Evolutionary conservation across 2,329 filamentous ascomycete genomes (phyloP), one percentile per base, ranked within the genome.

Genomic region (Claviceps monticola): DNA sequence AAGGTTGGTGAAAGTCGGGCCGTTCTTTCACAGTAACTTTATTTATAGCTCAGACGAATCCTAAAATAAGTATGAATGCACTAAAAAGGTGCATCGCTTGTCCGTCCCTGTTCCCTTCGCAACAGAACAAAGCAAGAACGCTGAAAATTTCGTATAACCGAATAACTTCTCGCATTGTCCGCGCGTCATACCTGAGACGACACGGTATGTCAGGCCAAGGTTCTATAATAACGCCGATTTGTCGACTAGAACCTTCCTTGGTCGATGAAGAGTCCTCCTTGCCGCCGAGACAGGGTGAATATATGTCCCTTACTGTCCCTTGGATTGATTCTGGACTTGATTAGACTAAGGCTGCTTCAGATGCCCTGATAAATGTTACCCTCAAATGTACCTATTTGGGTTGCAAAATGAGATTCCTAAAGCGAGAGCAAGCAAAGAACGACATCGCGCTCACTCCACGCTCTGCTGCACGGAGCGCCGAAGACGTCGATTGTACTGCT

Each of bases 401-500:
- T 29, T 26, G 9, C 19, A 42, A 38, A 34, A 37, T 19, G 17
- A 50, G 26, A 39, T 17, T 23, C 9, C 5, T 23, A 21, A 2
- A 26, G 23, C 21, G 6, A 43, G 13, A 37, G 8, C 9, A 37
- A 36, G 19, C 9, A 16, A 6, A 14, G 34, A 50, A 45, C 14
- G 7, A 5, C 17, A 44, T 36, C n/a, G 9, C 6, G 19, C 71
- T 66, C 69, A 82, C 73, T 84, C 80, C 69, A 80, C 74, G 60
- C 79, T 83, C 57, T 77, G 70, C 64, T 83, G 85, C 3, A 93
- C 86, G 9, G 86, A 86, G 60, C 88, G 78, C 50, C 91, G 80
- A 55, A 97, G 73, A 55, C 81, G 80, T 50, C 91, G 80, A 60
- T 86, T 89, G 70, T 97, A 97, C 57, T 80, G 70, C 68, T 90